Conservation (phyloP, 441 rosid species). For the Eutrema salsugineum region DNA sequence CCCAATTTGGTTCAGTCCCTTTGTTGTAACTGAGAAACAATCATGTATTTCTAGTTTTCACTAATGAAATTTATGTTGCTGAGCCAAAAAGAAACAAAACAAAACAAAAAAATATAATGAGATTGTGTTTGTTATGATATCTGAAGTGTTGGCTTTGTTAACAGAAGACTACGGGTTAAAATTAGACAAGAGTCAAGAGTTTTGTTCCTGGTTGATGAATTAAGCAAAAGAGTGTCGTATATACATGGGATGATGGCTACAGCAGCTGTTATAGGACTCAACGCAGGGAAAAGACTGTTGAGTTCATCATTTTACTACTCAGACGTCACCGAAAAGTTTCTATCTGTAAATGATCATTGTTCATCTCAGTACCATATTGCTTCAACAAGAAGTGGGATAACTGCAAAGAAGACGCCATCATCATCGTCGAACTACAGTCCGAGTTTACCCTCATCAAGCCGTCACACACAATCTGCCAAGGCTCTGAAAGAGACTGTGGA, state of each 20-base stretch:
- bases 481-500: slow-evolving; percentile 63
- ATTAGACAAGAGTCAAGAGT: neutral
- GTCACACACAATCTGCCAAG: slow-evolving; percentile 43
- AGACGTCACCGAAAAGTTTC: slow-evolving; percentile 61
- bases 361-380: slow-evolving; percentile 39
- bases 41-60: neutral
- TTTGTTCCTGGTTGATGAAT: slow-evolving; percentile 19
- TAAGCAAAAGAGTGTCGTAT: slow-evolving; percentile 32
- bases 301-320: slow-evolving; percentile 61
- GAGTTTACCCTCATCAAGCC: slow-evolving; percentile 45
- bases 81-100: no score
- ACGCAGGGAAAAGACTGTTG: slow-evolving; percentile 69
- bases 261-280: slow-evolving; percentile 79
- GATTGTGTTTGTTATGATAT: neutral
- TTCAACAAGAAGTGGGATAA: slow-evolving; percentile 41
- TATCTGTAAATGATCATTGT: slow-evolving; percentile 48
- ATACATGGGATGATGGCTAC: slow-evolving; percentile 60
- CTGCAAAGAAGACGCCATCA: slow-evolving; percentile 45
- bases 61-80: neutral
- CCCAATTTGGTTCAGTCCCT: neutral
- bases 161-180: neutral
- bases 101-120: neutral
- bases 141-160: neutral
- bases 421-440: slow-evolving; percentile 48
- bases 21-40: neutral